phyloP scores from a whole-genome alignment of 2,329 filamentous ascomycete species.

The Penicillium sp. region DNA sequence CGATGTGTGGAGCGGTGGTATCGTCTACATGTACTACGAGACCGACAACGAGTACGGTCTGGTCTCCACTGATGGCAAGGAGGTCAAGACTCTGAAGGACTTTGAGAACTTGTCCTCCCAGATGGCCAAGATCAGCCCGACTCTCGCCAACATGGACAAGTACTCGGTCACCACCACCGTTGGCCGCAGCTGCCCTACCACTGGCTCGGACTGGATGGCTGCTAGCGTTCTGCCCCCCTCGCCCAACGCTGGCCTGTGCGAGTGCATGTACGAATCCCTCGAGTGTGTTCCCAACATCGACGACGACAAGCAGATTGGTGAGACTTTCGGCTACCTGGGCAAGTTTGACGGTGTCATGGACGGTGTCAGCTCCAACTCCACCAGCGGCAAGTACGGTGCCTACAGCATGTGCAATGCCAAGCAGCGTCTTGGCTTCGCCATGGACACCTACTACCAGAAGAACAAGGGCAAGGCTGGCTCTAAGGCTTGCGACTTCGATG shows the following conservation, averaged over 20 bases:
- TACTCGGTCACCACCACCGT: conserved; percentile 72
- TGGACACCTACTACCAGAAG: conserved; percentile 44
- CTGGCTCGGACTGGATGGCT: conserved; percentile 62
- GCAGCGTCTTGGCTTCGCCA: conserved; percentile 44
- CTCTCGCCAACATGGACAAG: conserved; percentile 55
- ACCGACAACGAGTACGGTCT: conserved; percentile 76
- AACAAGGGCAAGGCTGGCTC: conserved; percentile 29
- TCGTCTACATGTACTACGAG: conserved; percentile 98
- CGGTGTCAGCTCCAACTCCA: conserved; percentile 39
- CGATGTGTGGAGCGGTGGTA: conserved; percentile 83
- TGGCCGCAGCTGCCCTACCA: conserved; percentile 63
- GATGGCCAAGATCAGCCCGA: conserved; percentile 62
- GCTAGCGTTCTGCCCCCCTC: conserved; percentile 66
- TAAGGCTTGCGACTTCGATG: conserved; percentile 44
- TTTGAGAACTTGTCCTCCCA: conserved; percentile 67
- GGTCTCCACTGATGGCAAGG: conserved; percentile 58
- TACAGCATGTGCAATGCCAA: conserved; percentile 45
- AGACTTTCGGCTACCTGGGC: conserved; percentile 58
- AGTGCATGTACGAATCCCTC: conserved; percentile 74
- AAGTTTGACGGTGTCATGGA: conserved; percentile 33
- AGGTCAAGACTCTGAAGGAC: conserved; percentile 63
- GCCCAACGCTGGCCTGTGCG: conserved; percentile 72
- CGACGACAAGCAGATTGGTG: conserved; percentile 53
- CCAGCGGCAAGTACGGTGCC: conserved; percentile 42
- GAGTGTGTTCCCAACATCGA: conserved; percentile 62